Evolutionary conservation across 2,329 filamentous ascomycete species (phyloP).

Genomic region (Fusarium torreyae): DNA sequence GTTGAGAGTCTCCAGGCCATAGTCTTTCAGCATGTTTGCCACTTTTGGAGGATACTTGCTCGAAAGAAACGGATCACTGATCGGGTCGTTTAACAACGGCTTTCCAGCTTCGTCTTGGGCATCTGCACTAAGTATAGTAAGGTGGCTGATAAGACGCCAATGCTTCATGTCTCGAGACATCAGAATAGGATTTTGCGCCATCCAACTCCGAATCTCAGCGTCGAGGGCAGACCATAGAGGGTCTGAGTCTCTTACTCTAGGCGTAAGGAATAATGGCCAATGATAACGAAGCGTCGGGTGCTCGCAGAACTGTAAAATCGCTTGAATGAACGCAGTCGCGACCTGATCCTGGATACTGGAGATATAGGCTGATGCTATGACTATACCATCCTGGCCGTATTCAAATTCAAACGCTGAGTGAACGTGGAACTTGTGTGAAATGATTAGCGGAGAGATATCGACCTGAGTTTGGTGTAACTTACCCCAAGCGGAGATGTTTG

Average conservation of each 20-base stretch:
- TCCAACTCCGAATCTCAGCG: not conserved
- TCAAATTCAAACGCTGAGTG: conserved; percentile 21
- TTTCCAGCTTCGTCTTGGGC: conserved; percentile 2
- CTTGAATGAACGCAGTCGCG: not conserved
- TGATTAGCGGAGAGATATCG: not conserved
- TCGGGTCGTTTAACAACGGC: conserved; percentile 19
- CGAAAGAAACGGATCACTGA: conserved; percentile 26
- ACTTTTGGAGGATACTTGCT: not conserved
- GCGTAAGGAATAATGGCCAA: conserved; percentile 32
- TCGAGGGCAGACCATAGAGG: conserved; percentile 21
- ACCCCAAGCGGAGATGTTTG: conserved; percentile 13
- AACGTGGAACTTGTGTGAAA: conserved; percentile 25
- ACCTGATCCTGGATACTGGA: not conserved
- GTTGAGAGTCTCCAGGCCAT: conserved; percentile 5
- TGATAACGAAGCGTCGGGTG: conserved; percentile 29
- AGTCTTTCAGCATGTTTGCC: not conserved
- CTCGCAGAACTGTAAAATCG: conserved; percentile 32
- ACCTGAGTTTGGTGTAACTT: not conserved
- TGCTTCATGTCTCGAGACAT: not conserved
- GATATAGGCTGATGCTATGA: conserved; percentile 6
- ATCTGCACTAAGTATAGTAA: not conserved
- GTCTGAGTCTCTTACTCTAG: not conserved
- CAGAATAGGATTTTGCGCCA: conserved; percentile 12
- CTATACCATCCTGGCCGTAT: conserved; percentile 4
- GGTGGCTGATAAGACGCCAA: conserved; percentile 11